Conservation (phyloP, 345 rosid species). For the Draba incana region DNA sequence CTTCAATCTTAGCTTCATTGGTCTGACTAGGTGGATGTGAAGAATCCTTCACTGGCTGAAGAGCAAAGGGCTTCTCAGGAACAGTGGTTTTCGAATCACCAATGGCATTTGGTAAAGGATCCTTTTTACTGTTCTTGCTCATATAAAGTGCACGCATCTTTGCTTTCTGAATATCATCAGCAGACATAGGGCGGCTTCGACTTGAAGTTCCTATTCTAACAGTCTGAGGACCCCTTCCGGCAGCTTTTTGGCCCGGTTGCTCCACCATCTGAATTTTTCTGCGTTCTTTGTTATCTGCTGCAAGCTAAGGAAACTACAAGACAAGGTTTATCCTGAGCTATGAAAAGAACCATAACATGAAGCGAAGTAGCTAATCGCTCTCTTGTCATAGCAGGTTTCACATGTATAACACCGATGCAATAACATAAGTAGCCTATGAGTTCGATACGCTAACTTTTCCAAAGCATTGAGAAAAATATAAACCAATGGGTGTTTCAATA, state of each 20-base stretch:
- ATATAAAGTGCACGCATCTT: slow-evolving; percentile 85
- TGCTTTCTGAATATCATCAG: slow-evolving; percentile 98
- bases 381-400: slow-evolving; percentile 26
- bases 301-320: slow-evolving; percentile 60
- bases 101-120: slow-evolving; percentile 50
- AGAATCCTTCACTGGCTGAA: slow-evolving; percentile 41
- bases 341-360: slow-evolving; percentile 18
- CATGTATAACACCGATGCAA: slow-evolving; percentile 5
- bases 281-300: slow-evolving; percentile 79
- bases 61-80: slow-evolving; percentile 45
- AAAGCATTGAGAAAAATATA: slow-evolving; percentile 14
- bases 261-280: slow-evolving; percentile 95
- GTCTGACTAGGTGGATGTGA: slow-evolving; percentile 33
- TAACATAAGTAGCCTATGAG: slow-evolving; percentile 21
- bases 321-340: slow-evolving; percentile 4
- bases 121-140: slow-evolving; percentile 71
- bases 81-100: slow-evolving; percentile 49
- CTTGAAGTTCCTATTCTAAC: slow-evolving; percentile 55
- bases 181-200: slow-evolving; percentile 94
- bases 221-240: slow-evolving; percentile 71
- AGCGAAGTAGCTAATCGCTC: not conserved
- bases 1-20: slow-evolving; percentile 50
- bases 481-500: slow-evolving; percentile 1
- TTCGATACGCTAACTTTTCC: slow-evolving; percentile 8
- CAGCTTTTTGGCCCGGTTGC: slow-evolving; percentile 88